Conservation (phyloP, 2,329 filamentous ascomycete genomes). For the Pseudohalonectria lignicola region DNA sequence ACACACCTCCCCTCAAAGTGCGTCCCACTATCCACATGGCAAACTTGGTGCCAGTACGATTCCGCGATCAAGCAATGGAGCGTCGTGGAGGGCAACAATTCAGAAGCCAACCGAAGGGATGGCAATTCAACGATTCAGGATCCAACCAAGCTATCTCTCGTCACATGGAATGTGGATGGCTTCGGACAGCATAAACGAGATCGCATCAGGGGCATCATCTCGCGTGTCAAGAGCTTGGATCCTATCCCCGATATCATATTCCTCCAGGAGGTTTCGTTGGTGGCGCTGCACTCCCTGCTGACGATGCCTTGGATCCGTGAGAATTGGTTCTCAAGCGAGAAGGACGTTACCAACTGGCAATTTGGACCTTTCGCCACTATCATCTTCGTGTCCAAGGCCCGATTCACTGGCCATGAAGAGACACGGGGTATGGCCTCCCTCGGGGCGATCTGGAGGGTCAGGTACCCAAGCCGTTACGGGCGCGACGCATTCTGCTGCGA, state of each 20-base stretch:
- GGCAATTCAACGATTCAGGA: too few species aligned
- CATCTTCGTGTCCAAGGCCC: slow-evolving; percentile 15
- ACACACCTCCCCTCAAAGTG: too few species aligned
- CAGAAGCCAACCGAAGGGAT: too few species aligned
- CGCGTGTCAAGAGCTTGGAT: slow-evolving; percentile 7
- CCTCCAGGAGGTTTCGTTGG: slow-evolving; percentile 20
- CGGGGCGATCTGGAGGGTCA: slow-evolving; percentile 19
- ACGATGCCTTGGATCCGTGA: slow-evolving; percentile 13
- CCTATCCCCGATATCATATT: slow-evolving; percentile 19
- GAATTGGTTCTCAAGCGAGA: slow-evolving; percentile 19
- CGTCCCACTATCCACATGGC: too few species aligned
- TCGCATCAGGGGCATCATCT: slow-evolving; percentile 16
- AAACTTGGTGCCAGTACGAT: too few species aligned
- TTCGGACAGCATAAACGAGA: slow-evolving; percentile 5
- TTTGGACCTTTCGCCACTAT: slow-evolving; percentile 14
- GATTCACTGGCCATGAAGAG: slow-evolving; percentile 10
- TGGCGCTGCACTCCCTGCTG: slow-evolving; percentile 14
- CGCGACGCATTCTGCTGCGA: slow-evolving; percentile 25
- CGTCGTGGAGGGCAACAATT: too few species aligned
- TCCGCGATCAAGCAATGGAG: too few species aligned
- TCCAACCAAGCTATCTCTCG: slow-evolving; percentile 8
- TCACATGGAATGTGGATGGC: slow-evolving; percentile 22
- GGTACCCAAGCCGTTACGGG: slow-evolving; percentile 17
- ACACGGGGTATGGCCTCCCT: slow-evolving; percentile 5
- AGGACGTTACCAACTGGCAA: slow-evolving; percentile 11